These are phyloP conservation scores for Ustanciosporium gigantosporum DNA, from an alignment of 1,284 basidiomycete genomes.

Conservation along the genomic window DNA sequence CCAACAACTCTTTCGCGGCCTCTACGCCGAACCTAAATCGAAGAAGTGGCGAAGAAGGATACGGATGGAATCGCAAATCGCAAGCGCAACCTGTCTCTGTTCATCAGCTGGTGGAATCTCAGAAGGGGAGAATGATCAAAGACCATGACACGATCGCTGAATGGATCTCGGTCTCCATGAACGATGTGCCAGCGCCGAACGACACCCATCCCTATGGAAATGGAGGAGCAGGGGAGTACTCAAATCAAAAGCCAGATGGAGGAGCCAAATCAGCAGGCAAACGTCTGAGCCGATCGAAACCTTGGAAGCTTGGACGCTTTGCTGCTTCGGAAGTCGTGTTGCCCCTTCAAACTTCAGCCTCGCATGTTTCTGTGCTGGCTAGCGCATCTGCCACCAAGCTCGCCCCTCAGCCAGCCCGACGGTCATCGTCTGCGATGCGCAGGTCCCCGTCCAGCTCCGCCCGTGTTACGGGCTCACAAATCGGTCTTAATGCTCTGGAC, in stretches of 20 bases:
- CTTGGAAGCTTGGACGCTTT: slow-evolving; percentile 26
- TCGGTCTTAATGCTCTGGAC: too few species aligned
- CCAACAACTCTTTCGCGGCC: slow-evolving; percentile 15
- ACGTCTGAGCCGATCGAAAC: slow-evolving; percentile 7
- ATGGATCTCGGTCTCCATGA: slow-evolving; percentile 34
- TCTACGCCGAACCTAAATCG: slow-evolving; percentile 20
- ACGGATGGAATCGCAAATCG: slow-evolving; percentile 1
- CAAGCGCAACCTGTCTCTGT: slow-evolving; percentile 14
- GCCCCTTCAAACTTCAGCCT: too few species aligned
- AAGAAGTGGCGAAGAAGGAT: not conserved
- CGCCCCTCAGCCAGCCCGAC: too few species aligned
- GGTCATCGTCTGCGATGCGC: too few species aligned
- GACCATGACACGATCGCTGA: slow-evolving; percentile 36
- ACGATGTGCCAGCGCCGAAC: slow-evolving; percentile 16
- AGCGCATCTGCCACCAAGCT: too few species aligned
- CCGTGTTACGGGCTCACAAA: too few species aligned
- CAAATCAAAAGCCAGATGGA: slow-evolving; percentile 18
- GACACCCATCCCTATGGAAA: slow-evolving; percentile 18
- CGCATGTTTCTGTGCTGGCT: too few species aligned
- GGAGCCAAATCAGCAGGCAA: too few species aligned
- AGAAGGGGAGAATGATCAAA: slow-evolving; percentile 18
- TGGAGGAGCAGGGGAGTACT: slow-evolving; percentile 27
- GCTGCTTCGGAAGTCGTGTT: slow-evolving; percentile 26
- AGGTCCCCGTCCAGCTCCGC: too few species aligned
- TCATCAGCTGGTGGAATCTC: slow-evolving; percentile 17